phyloP scores from a whole-genome alignment of 805 yeast genomes.

The Geotrichum ghanense region DNA sequence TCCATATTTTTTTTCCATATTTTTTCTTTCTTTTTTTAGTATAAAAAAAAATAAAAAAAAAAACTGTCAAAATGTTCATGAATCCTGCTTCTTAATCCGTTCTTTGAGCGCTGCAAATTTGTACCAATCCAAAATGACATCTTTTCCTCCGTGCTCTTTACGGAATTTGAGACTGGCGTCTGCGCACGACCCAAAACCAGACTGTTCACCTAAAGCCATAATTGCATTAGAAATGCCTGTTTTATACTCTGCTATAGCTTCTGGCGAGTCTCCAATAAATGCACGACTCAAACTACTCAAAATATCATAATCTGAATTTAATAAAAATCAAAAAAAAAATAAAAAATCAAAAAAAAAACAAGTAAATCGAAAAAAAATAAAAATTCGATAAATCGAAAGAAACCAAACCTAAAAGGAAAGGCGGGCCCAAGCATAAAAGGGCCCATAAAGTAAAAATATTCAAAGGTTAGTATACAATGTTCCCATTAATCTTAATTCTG shows the following conservation, averaged over 20 bases:
- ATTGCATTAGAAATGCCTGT: neutral
- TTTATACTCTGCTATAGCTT: neutral
- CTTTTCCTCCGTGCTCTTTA: neutral
- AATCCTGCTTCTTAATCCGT: too few species aligned
- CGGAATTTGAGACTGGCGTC: neutral
- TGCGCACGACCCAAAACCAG: neutral
- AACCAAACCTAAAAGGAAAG: too few species aligned
- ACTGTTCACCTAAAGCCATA: neutral
- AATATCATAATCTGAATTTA: conserved; percentile 1
- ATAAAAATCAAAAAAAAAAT: too few species aligned
- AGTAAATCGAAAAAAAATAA: too few species aligned
- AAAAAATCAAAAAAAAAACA: neutral
- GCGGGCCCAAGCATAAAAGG: neutral
- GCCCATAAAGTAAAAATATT: neutral
- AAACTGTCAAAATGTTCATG: too few species aligned
- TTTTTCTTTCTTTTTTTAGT: too few species aligned
- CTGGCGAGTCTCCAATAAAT: neutral
- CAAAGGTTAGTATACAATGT: neutral
- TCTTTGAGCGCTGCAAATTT: neutral
- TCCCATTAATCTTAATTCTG: neutral
- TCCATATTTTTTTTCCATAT: too few species aligned
- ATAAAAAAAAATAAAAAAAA: too few species aligned
- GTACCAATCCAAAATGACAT: neutral
- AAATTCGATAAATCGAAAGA: too few species aligned
- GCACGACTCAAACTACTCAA: neutral